Conservation (phyloP, 2,329 filamentous ascomycete genomes). For the Venturia asperata region DNA sequence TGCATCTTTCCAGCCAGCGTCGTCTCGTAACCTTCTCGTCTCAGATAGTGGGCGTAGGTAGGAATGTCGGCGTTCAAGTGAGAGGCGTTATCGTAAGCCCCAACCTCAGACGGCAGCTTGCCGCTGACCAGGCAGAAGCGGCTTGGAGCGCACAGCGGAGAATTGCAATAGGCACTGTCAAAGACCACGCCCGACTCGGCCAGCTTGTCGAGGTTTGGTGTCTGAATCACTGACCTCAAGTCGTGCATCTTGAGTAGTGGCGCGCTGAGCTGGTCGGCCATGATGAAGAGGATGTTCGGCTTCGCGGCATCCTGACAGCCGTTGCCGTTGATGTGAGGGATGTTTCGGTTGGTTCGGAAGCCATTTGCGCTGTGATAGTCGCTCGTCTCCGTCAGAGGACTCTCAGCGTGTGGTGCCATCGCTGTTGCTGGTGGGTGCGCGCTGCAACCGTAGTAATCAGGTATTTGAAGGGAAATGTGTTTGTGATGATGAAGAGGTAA, state of each 20-base stretch:
- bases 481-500: not conserved
- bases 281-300: slow-evolving; percentile 85
- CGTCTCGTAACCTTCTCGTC: slow-evolving; percentile 79
- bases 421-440: not conserved
- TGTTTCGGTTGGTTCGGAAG: not conserved
- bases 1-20: slow-evolving; percentile 95
- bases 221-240: slow-evolving; percentile 79
- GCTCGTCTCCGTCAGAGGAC: slow-evolving; percentile 1
- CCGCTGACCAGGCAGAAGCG: slow-evolving; percentile 93
- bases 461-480: not conserved
- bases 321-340: slow-evolving; percentile 9
- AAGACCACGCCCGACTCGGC: slow-evolving; percentile 80
- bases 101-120: slow-evolving; percentile 84
- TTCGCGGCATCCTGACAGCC: slow-evolving; percentile 30
- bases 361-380: not conserved
- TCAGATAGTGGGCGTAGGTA: slow-evolving; percentile 88
- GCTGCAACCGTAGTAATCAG: not conserved
- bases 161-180: slow-evolving; percentile 89
- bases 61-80: slow-evolving; percentile 77
- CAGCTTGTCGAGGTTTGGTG: slow-evolving; percentile 78
- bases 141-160: slow-evolving; percentile 84
- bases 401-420: slow-evolving; percentile 20
- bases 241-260: slow-evolving; percentile 91
- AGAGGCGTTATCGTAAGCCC: slow-evolving; percentile 84
- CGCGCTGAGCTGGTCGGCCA: slow-evolving; percentile 92